Evolutionary conservation across 2,329 filamentous ascomycete genomes (phyloP), one percentile per base, ranked within the genome.

Genomic region (Pseudogymnoascus sp.): DNA sequence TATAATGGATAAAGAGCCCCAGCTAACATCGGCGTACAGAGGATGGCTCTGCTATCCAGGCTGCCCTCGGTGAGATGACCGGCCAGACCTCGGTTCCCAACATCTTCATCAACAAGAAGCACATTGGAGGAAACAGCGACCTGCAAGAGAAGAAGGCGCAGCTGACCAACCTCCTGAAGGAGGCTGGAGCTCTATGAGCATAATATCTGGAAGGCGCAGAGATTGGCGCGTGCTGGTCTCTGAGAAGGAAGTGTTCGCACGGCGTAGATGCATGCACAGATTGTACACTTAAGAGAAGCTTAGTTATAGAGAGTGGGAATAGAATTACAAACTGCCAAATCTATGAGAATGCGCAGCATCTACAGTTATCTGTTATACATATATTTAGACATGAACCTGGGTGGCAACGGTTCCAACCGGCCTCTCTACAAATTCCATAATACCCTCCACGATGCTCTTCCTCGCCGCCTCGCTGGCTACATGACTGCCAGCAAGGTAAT

Each of bases 71-170:
- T 68, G 83, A 93, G 66, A 84, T 97, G 70, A 90, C 86, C 62
- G 81, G 83, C 74, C 94, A 99, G 82, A 82, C 86, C 71, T 93
- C 90, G 70, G 94, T 99, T 5, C 94, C 94, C 71, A 97, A 97
- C 80, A 89, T 96, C 79, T 97, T 89, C 81, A 97, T 99, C 77
- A 79, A 79, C 69, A 79, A 92, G 79, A 80, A 95, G 80, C 93
- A 97, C 78, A 95, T 99, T 74, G 94, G 94, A 66, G 94, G 94
- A 69, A 97, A 97, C 84, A 96, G 91, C 25, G 93, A 94, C 69
- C 76, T 95, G 66, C 87, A 92, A 78, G 80, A 78, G 1, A 74
- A 74, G 60, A 84, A 81, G 76, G 84, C 83, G 75, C 74, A 95
- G 67, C 77, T 97, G 61, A 82, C 85, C 68, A 70, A 71, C 33